Evolutionary conservation across 192 early-diverging fungal genomes (phyloP).

Genomic region (Coemansia sp.): DNA sequence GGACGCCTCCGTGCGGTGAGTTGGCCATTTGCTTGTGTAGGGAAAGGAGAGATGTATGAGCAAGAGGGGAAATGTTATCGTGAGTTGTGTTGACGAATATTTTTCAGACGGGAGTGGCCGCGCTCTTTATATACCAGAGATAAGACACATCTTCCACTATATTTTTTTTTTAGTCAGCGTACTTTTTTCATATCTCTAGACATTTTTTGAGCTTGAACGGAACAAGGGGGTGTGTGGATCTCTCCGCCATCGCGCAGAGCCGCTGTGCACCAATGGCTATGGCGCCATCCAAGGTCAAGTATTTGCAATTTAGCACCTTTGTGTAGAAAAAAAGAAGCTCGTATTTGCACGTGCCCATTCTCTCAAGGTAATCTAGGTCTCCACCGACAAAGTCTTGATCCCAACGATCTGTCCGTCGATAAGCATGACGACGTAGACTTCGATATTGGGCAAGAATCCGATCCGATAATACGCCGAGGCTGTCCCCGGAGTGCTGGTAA

Average conservation of each 20-base stretch:
- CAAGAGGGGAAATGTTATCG: no score
- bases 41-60: no score
- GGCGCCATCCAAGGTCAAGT: conserved; percentile 13
- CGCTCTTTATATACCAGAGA: background rate
- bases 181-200: background rate
- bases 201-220: background rate
- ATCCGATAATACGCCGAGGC: conserved; percentile 42
- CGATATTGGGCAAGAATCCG: conserved; percentile 43
- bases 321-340: no score
- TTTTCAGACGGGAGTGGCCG: background rate
- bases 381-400: conserved; percentile 50
- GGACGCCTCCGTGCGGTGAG: conserved; percentile 88
- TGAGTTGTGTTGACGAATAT: background rate
- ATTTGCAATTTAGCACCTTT: conserved; percentile 9
- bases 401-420: conserved; percentile 51
- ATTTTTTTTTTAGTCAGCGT: no score
- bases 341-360: background rate
- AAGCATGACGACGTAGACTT: conserved; percentile 55
- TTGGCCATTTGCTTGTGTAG: no score
- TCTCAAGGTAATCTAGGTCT: conserved; percentile 18
- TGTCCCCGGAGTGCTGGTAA: conserved; percentile 20
- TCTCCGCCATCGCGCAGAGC: background rate
- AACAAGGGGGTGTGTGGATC: background rate
- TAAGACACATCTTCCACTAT: background rate
- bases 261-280: conserved; percentile 24